These are phyloP conservation scores for Phytophthora brassicae DNA, from an alignment of 352 stramenopile genomes.

Conservation along the genomic window DNA sequence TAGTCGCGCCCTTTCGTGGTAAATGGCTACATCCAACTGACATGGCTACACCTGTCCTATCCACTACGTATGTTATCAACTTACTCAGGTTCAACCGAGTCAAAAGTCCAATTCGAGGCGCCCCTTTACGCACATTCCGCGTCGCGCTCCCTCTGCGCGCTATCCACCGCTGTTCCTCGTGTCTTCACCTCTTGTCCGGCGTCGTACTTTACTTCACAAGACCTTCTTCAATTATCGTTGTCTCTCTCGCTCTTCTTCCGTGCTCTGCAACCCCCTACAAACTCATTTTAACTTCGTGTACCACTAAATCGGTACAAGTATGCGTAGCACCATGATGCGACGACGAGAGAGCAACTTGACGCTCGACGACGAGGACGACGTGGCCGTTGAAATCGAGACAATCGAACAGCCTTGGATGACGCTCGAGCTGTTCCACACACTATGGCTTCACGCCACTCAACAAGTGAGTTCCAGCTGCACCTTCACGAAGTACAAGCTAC, in stretches of 20 bases:
- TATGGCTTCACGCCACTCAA: slow-evolving; percentile 61
- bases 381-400: slow-evolving; percentile 33
- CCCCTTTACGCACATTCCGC: not conserved
- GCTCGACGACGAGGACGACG: slow-evolving; percentile 59
- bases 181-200: not conserved
- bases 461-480: slow-evolving; percentile 61
- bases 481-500: slow-evolving; percentile 40
- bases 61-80: not conserved
- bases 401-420: slow-evolving; percentile 66
- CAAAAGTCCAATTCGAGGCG: not conserved
- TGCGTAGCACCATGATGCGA: slow-evolving; percentile 35
- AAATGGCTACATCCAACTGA: not conserved
- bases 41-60: slow-evolving; percentile 6
- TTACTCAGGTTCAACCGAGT: not conserved
- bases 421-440: slow-evolving; percentile 58
- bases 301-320: slow-evolving; percentile 20
- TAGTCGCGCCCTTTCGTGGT: too few relatives aligned
- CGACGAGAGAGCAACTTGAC: slow-evolving; percentile 74
- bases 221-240: not conserved
- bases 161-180: too few relatives aligned
- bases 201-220: slow-evolving; percentile 1
- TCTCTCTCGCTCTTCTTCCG: not conserved
- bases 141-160: not conserved
- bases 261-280: not conserved
- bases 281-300: slow-evolving; percentile 6